Evolutionary conservation across 1,284 basidiomycete species (phyloP).

Genomic region (Ganoderma resinaceum): DNA sequence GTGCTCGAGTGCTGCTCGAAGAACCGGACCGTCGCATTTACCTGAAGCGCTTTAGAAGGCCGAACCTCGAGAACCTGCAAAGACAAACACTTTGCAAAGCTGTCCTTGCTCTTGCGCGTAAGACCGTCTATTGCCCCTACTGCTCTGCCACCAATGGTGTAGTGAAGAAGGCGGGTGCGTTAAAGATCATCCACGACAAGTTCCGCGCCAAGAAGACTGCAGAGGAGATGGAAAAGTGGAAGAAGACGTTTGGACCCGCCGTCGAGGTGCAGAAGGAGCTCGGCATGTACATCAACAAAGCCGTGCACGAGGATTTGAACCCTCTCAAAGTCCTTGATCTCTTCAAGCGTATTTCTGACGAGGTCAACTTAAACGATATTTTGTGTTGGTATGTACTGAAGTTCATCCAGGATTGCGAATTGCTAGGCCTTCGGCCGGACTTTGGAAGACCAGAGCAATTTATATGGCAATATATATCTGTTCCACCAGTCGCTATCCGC

Average conservation of each 20-base stretch:
- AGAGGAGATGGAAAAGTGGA: conserved; percentile 90
- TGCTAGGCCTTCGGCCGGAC: conserved; percentile 90
- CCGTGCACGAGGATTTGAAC: conserved; percentile 93
- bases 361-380: conserved; percentile 54
- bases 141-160: conserved; percentile 94
- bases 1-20: conserved; percentile 92
- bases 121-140: conserved; percentile 92
- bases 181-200: conserved; percentile 98
- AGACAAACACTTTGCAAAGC: conserved; percentile 87
- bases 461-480: conserved; percentile 99
- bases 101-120: conserved; percentile 91
- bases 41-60: conserved; percentile 89
- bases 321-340: conserved; percentile 94
- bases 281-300: conserved; percentile 86
- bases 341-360: conserved; percentile 93
- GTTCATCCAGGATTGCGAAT: conserved; percentile 83
- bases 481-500: conserved; percentile 97
- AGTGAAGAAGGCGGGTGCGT: conserved; percentile 94
- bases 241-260: conserved; percentile 84
- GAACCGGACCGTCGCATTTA: conserved; percentile 87
- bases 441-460: conserved; percentile 97
- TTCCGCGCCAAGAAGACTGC: conserved; percentile 95
- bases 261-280: conserved; percentile 91
- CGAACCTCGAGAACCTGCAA: conserved; percentile 93
- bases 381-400: neutral